These are phyloP conservation scores for Nicotiana attenuata DNA, from an alignment of 257 asterid species.

Conservation along the genomic window DNA sequence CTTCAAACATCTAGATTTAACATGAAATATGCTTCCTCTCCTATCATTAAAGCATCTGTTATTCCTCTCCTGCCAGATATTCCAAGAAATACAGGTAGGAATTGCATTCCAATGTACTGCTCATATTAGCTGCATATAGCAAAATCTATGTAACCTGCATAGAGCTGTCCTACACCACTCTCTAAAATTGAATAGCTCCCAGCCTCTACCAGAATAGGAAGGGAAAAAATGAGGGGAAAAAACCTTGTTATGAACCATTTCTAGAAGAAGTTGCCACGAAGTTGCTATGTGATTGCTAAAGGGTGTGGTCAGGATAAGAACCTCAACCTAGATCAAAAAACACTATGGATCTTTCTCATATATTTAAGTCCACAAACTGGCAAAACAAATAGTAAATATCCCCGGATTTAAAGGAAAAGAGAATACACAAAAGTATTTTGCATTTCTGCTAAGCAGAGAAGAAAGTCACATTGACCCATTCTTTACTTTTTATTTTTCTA, in stretches of 20 bases:
- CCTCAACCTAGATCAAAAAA: conserved; percentile 7
- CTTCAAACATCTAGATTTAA: no score
- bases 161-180: no score
- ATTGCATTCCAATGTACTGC: no score
- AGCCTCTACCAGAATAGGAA: no score
- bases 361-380: background rate
- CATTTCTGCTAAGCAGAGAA: background rate
- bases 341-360: background rate
- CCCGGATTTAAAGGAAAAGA: background rate
- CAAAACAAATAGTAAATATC: background rate
- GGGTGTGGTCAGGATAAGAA: background rate
- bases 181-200: no score
- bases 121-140: no score
- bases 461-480: background rate
- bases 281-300: conserved; percentile 1
- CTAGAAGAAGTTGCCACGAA: background rate
- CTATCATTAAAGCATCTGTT: no score
- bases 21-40: no score
- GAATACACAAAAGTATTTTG: conserved; percentile 1
- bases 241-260: background rate
- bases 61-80: no score
- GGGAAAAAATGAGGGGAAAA: no score
- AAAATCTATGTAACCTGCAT: no score
- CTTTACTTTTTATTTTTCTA: background rate
- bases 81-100: no score